These are phyloP conservation scores for Myochromella boudieri DNA, from an alignment of 768 basidiomycete species.

Conservation along the genomic window DNA sequence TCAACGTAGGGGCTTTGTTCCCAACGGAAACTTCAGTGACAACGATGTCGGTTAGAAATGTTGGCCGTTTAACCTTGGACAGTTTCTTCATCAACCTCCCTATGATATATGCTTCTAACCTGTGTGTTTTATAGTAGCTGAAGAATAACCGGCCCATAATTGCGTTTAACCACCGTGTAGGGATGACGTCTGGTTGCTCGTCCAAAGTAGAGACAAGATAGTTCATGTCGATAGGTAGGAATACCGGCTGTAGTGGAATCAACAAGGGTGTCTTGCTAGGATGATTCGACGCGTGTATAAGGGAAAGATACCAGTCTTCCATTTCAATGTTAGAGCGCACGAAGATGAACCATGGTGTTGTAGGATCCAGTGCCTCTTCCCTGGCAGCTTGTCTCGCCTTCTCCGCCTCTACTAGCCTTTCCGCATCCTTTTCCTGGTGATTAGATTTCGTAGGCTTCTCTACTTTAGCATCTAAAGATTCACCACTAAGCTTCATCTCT, in stretches of 20 bases:
- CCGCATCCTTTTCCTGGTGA: conserved; percentile 38
- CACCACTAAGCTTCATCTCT: conserved; percentile 45
- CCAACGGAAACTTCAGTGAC: conserved; percentile 92
- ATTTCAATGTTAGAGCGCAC: conserved; percentile 85
- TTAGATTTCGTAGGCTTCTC: conserved; percentile 25
- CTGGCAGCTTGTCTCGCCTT: conserved; percentile 44
- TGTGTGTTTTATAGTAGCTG: conserved; percentile 82
- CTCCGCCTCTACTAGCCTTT: conserved; percentile 33
- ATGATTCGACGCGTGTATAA: conserved; percentile 71
- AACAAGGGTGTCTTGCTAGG: conserved; percentile 64
- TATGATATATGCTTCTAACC: conserved; percentile 83
- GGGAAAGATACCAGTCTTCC: conserved; percentile 95
- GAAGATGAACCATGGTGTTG: conserved; percentile 92
- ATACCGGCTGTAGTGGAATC: conserved; percentile 60
- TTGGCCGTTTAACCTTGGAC: conserved; percentile 85
- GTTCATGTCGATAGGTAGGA: conserved; percentile 78
- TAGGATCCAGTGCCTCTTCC: conserved; percentile 49
- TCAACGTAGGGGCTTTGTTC: conserved; percentile 78
- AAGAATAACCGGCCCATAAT: conserved; percentile 92
- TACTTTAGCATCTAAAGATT: conserved; percentile 28
- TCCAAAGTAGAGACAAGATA: conserved; percentile 83
- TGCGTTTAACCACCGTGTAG: conserved; percentile 97
- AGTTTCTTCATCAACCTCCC: conserved; percentile 91
- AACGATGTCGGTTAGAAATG: conserved; percentile 80
- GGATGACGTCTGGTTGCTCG: conserved; percentile 92